A percentile compares a stretch with the other conserved stretches of the same genome.
phyloP scores from a whole-genome alignment of 768 basidiomycete genomes.

The Russula earlei region DNA sequence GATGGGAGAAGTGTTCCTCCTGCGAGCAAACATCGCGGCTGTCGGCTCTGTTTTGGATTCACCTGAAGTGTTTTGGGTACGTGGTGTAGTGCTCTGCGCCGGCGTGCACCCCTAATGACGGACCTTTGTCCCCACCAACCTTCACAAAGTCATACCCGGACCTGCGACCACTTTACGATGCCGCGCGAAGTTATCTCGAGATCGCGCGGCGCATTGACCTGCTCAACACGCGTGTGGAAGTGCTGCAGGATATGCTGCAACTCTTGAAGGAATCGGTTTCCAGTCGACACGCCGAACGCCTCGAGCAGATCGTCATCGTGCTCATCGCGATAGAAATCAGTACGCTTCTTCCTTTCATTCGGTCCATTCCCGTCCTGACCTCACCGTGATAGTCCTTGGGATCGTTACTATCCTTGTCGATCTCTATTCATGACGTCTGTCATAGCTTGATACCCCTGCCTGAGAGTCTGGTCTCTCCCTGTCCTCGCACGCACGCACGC shows the following conservation, averaged over 20 bases:
- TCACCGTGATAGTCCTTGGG: conserved; percentile 54
- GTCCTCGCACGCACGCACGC: too few species aligned
- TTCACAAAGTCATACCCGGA: conserved; percentile 80
- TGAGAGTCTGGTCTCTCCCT: background rate
- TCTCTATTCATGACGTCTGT: conserved; percentile 35
- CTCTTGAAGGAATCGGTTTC: conserved; percentile 92
- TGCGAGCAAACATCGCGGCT: conserved; percentile 89
- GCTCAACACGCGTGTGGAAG: conserved; percentile 89
- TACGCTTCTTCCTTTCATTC: conserved; percentile 26
- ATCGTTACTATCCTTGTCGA: conserved; percentile 89
- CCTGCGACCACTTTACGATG: conserved; percentile 89
- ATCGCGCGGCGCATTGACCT: conserved; percentile 90
- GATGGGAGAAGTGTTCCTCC: conserved; percentile 88
- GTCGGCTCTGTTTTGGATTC: conserved; percentile 96
- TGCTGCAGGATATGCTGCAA: conserved; percentile 94
- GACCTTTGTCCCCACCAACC: background rate
- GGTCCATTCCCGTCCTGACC: background rate
- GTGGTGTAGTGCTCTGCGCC: conserved; percentile 18
- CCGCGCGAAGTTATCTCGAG: conserved; percentile 88
- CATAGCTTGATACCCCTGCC: too few species aligned
- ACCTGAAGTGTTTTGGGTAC: conserved; percentile 92
- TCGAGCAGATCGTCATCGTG: conserved; percentile 89
- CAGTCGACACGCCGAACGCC: conserved; percentile 78
- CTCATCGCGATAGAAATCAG: conserved; percentile 86
- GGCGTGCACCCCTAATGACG: background rate